Evolutionary conservation across 441 rosid genomes (phyloP).

Genomic region (Erodium moschatum): DNA sequence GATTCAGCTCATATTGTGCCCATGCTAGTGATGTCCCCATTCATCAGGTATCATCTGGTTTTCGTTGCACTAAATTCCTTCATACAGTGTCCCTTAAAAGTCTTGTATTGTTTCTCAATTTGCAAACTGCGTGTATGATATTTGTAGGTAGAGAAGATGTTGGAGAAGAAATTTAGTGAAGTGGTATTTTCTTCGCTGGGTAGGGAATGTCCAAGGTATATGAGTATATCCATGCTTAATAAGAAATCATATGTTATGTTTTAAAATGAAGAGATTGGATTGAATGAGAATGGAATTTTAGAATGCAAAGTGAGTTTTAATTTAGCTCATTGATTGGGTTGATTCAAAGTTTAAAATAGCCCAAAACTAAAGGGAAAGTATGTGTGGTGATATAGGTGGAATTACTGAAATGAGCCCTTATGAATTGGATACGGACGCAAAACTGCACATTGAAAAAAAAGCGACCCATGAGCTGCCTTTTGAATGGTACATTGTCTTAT

Average conservation of each 20-base stretch:
- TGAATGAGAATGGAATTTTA: too few species aligned
- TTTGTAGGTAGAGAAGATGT: constrained; percentile 86
- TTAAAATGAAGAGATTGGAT: neutral
- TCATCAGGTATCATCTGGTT: constrained; percentile 49
- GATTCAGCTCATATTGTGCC: constrained; percentile 74
- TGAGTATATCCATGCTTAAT: constrained; percentile 32
- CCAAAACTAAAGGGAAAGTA: too few species aligned
- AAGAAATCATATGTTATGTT: neutral
- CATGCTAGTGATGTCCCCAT: constrained; percentile 58
- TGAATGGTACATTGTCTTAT: too few species aligned
- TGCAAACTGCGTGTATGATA: constrained; percentile 14
- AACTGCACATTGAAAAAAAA: too few species aligned
- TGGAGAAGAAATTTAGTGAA: constrained; percentile 70
- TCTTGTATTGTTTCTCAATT: constrained; percentile 13
- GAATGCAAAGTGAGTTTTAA: too few species aligned
- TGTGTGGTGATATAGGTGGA: too few species aligned
- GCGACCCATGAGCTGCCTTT: too few species aligned
- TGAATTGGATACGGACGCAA: too few species aligned
- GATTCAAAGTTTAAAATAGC: too few species aligned
- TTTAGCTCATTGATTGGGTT: too few species aligned
- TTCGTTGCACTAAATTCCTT: constrained; percentile 18
- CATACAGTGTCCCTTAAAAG: constrained; percentile 12
- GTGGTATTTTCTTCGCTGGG: constrained; percentile 66
- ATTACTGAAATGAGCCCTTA: too few species aligned
- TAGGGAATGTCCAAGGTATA: constrained; percentile 77